Percentiles rank a stretch among this genome's conserved stretches.
Conservation (phyloP, 1,284 basidiomycete genomes). For the Ceratorhiza oryzae-sativae region DNA sequence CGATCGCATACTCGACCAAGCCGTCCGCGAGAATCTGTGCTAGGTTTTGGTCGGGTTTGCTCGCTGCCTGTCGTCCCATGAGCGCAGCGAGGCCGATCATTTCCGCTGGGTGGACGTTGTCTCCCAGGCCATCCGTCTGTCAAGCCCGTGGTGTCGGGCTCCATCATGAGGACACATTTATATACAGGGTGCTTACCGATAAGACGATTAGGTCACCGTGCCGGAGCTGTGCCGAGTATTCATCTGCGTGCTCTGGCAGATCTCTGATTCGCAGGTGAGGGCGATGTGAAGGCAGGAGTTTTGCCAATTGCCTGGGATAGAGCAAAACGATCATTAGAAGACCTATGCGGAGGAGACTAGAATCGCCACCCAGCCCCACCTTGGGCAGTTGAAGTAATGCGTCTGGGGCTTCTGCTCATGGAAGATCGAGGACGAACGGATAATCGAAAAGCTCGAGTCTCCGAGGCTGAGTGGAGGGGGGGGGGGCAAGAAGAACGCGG, state of each 20-base stretch:
- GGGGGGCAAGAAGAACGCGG: slow-evolving; percentile 17
- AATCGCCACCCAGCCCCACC: slow-evolving; percentile 52
- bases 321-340: slow-evolving; percentile 3
- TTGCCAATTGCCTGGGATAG: slow-evolving; percentile 69
- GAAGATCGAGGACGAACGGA: slow-evolving; percentile 71
- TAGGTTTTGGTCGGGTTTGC: slow-evolving; percentile 50
- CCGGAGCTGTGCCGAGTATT: slow-evolving; percentile 67
- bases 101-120: slow-evolving; percentile 82
- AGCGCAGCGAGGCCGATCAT: slow-evolving; percentile 71
- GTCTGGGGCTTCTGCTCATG: slow-evolving; percentile 72
- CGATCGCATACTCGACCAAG: slow-evolving; percentile 70
- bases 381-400: slow-evolving; percentile 85
- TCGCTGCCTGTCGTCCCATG: slow-evolving; percentile 57
- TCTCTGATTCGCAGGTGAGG: slow-evolving; percentile 54
- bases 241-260: slow-evolving; percentile 70
- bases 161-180: background rate
- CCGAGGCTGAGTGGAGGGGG: slow-evolving; percentile 64
- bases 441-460: slow-evolving; percentile 83
- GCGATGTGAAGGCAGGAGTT: slow-evolving; percentile 57
- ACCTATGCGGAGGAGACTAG: background rate
- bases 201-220: slow-evolving; percentile 76
- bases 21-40: slow-evolving; percentile 75
- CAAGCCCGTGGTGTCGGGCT: background rate
- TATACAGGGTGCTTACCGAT: slow-evolving; percentile 57
- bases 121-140: slow-evolving; percentile 85